A percentile compares a stretch with the other conserved stretches of the same genome.
These are phyloP conservation scores for Citrus inodora DNA, from an alignment of 345 rosid species.

Conservation along the genomic window DNA sequence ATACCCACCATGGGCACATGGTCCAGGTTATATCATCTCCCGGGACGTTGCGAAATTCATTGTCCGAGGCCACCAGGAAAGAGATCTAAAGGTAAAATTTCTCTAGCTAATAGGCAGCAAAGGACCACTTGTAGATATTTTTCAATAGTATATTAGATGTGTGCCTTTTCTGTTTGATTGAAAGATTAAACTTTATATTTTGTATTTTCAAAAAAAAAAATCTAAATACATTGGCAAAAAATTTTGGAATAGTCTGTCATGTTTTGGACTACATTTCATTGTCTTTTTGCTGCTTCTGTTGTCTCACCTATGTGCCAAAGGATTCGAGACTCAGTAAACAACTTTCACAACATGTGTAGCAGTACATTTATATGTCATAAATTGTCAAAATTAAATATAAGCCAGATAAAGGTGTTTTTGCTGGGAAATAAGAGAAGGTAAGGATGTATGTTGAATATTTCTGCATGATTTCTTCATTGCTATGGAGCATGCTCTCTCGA, in stretches of 20 bases:
- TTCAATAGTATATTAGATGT: background rate
- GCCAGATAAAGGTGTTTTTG: background rate
- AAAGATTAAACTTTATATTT: background rate
- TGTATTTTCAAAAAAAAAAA: background rate
- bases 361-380: background rate
- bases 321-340: background rate
- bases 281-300: background rate
- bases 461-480: background rate
- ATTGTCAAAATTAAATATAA: background rate
- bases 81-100: slow-evolving; percentile 59
- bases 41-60: slow-evolving; percentile 74
- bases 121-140: background rate
- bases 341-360: background rate
- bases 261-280: background rate
- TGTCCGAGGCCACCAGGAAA: slow-evolving; percentile 57
- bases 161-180: background rate
- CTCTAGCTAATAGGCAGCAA: background rate
- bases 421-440: background rate
- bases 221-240: too few species aligned
- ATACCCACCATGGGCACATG: slow-evolving; percentile 99
- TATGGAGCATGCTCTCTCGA: background rate
- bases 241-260: background rate
- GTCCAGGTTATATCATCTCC: slow-evolving; percentile 83
- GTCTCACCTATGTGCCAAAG: background rate
- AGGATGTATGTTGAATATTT: too few species aligned